Conservation (phyloP, 495 filamentous ascomycete species). For the Viridothelium virens region DNA sequence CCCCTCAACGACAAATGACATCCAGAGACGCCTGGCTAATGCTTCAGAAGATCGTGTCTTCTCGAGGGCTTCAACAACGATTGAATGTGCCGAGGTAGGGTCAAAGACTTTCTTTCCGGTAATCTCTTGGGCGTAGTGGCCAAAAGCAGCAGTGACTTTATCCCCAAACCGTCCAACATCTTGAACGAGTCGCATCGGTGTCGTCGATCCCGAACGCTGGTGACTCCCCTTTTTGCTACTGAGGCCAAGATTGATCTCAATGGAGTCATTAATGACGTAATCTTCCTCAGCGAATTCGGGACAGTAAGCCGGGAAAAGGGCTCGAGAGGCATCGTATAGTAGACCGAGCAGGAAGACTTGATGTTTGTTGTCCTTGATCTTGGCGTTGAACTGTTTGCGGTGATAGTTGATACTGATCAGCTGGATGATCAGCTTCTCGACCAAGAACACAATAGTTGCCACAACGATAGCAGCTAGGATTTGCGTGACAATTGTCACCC, state of each 20-base stretch:
- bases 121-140: conserved; percentile 89
- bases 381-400: conserved; percentile 78
- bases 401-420: conserved; percentile 93
- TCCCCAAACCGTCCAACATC: conserved; percentile 78
- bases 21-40: conserved; percentile 86
- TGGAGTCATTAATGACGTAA: conserved; percentile 74
- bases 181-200: conserved; percentile 68
- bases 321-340: conserved; percentile 81
- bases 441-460: conserved; percentile 66
- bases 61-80: conserved; percentile 82
- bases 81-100: conserved; percentile 75
- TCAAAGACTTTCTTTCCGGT: conserved; percentile 94
- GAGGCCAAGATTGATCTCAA: conserved; percentile 39
- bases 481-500: conserved; percentile 57
- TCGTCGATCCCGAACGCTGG: conserved; percentile 50
- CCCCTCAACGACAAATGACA: conserved; percentile 93
- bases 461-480: conserved; percentile 72
- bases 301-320: conserved; percentile 85
- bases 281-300: conserved; percentile 86
- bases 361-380: conserved; percentile 83
- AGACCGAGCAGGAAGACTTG: conserved; percentile 69
- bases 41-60: conserved; percentile 76
- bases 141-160: conserved; percentile 84
- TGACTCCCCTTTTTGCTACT: conserved; percentile 42
- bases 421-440: conserved; percentile 78